Conservation (phyloP, 2,329 filamentous ascomycete genomes). For the Canariomyces notabilis region DNA sequence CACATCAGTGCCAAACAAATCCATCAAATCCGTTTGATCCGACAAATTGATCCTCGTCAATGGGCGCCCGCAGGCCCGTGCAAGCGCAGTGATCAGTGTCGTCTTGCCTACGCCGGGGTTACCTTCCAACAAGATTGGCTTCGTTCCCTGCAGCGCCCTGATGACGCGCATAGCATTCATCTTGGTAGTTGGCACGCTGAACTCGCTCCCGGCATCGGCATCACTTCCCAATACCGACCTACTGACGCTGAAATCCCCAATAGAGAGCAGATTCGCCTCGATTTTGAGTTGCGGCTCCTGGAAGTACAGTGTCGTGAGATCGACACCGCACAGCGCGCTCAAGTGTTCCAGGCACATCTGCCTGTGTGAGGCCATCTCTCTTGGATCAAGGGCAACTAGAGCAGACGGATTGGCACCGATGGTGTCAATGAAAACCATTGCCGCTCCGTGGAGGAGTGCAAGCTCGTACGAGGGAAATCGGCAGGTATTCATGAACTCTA, state of each 20-base stretch:
- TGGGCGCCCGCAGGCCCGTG: constrained; percentile 71
- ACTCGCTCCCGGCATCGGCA: constrained; percentile 62
- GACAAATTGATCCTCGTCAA: constrained; percentile 94
- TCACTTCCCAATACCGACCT: constrained; percentile 42
- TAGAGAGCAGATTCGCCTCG: constrained; percentile 49
- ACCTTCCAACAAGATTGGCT: constrained; percentile 90
- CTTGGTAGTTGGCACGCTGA: constrained; percentile 84
- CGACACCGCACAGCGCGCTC: constrained; percentile 60
- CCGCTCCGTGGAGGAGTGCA: constrained; percentile 72
- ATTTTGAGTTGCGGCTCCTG: constrained; percentile 55
- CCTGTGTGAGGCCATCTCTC: constrained; percentile 66
- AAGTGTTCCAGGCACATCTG: constrained; percentile 68
- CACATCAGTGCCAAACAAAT: constrained; percentile 93
- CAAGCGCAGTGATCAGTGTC: constrained; percentile 80
- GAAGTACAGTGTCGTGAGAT: constrained; percentile 63
- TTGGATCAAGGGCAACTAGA: constrained; percentile 66
- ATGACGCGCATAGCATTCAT: constrained; percentile 87
- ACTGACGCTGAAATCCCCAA: constrained; percentile 70
- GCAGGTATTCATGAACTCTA: constrained; percentile 79
- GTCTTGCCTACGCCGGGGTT: constrained; percentile 99
- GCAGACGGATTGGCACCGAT: constrained; percentile 93
- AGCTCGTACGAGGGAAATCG: constrained; percentile 40
- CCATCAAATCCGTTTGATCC: constrained; percentile 96
- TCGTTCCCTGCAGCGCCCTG: constrained; percentile 79
- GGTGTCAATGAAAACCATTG: constrained; percentile 93